phyloP scores from a whole-genome alignment of 495 filamentous ascomycete genomes.

The Penicillium dipodomyicola region DNA sequence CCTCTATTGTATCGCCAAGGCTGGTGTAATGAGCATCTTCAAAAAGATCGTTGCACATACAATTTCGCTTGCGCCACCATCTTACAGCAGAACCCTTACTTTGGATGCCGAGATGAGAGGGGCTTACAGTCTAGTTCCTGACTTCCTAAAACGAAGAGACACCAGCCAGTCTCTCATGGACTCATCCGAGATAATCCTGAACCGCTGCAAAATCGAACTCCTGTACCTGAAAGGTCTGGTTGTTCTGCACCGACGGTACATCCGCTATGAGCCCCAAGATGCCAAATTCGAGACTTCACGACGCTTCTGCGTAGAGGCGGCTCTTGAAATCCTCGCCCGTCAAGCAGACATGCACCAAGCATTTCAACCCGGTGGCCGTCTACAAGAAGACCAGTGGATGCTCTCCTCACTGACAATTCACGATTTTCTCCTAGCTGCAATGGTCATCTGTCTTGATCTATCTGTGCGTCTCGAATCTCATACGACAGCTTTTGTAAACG shows the following conservation, averaged over 20 bases:
- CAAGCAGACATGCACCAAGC: slow-evolving; percentile 37
- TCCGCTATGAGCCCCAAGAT: slow-evolving; percentile 30
- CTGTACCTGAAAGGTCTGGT: slow-evolving; percentile 39
- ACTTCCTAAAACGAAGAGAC: slow-evolving; percentile 6
- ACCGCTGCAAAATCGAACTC: slow-evolving; percentile 20
- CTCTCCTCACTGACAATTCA: slow-evolving; percentile 42
- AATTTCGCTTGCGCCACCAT: slow-evolving; percentile 20
- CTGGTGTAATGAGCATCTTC: slow-evolving; percentile 36
- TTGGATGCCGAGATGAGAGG: slow-evolving; percentile 36
- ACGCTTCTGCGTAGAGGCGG: slow-evolving; percentile 41
- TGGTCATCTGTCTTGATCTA: slow-evolving; percentile 51
- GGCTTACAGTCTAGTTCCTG: slow-evolving; percentile 17
- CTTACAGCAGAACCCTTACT: slow-evolving; percentile 34
- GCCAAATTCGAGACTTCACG: slow-evolving; percentile 34
- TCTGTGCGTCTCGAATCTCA: slow-evolving; percentile 19
- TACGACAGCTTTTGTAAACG: neutral
- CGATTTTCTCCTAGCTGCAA: slow-evolving; percentile 52
- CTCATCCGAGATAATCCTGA: slow-evolving; percentile 20
- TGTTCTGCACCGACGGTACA: slow-evolving; percentile 43
- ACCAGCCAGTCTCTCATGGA: slow-evolving; percentile 26
- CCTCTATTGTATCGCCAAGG: slow-evolving; percentile 37
- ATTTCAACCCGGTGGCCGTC: slow-evolving; percentile 37
- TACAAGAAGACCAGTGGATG: slow-evolving; percentile 48
- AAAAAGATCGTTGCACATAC: slow-evolving; percentile 38
- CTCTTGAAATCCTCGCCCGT: slow-evolving; percentile 37